Evolutionary conservation across 2,329 filamentous ascomycete species (phyloP), one percentile per base, ranked within the genome.

Genomic region (Beauveria pseudobassiana): DNA sequence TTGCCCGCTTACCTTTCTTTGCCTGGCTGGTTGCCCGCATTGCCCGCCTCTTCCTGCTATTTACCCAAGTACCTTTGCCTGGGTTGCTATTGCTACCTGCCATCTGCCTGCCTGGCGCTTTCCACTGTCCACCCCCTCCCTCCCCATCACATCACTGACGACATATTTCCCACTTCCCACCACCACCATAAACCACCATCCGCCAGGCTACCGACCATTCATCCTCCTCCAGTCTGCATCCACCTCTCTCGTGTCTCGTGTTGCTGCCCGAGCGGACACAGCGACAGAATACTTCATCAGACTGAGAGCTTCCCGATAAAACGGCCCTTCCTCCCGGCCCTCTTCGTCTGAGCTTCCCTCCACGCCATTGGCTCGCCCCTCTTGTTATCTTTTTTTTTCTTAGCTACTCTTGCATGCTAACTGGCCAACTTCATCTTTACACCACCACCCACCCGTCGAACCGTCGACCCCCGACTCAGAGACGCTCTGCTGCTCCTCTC

Each of bases 71-170:
- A 48, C 18, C n/a, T 50, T 22, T 48, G 20, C 16, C n/a, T 50
- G 46, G 8, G 26, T 28, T 46, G 43, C n/a, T 43, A 43, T 18
- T 18, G 42, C 42, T 38, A 43, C 18, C 18, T 43, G 42, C n/a
- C 42, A 43, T 50, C 49, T 52, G 49, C 49, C 53, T 22, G 24
- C 53, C 52, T 38, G 18, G 18, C 28, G 6, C n/a, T 30, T 22
- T 52, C 9, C 7, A 10, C 30, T 46, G 18, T 24, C n/a, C 43
- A 46, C 24, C 8, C 28, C 30, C 50, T 38, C 64, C 67, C 69
- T 63, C 66, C 66, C 68, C 69, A 67, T 71, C 69, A 73, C 69
- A 67, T 71, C 69, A 73, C 72, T 74, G 72, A 74, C 72, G 72
- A 73, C 72, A 73, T 74, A 66, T 67, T 67, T 68, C 64, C 68